Evolutionary conservation across 768 basidiomycete species (phyloP).

Genomic region (Leccinellum luteum): DNA sequence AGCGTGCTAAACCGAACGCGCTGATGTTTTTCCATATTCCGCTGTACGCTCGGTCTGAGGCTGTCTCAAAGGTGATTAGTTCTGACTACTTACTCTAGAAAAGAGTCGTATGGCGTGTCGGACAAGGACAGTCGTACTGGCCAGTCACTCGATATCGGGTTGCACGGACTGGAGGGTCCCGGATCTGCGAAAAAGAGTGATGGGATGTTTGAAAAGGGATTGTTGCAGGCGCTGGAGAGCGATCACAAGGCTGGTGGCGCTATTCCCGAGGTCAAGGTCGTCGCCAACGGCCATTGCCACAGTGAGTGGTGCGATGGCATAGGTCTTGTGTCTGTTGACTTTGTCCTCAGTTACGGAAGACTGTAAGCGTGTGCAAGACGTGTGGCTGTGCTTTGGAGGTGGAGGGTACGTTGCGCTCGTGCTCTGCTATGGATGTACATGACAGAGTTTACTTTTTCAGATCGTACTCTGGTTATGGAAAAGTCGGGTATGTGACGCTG

Average conservation of each 20-base stretch:
- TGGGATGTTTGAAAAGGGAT: slow-evolving; percentile 81
- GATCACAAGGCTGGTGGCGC: slow-evolving; percentile 50
- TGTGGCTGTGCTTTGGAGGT: slow-evolving; percentile 92
- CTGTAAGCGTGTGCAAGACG: slow-evolving; percentile 77
- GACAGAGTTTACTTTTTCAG: slow-evolving; percentile 31
- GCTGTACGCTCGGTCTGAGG: slow-evolving; percentile 52
- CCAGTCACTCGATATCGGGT: slow-evolving; percentile 66
- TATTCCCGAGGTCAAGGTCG: slow-evolving; percentile 76
- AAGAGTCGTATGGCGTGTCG: slow-evolving; percentile 69
- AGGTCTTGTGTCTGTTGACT: slow-evolving; percentile 10
- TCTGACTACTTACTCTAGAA: slow-evolving; percentile 38
- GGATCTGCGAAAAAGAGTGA: slow-evolving; percentile 70
- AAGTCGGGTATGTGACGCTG: slow-evolving; percentile 52
- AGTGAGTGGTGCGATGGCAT: slow-evolving; percentile 39
- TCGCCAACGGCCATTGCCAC: slow-evolving; percentile 91
- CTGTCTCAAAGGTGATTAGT: neutral
- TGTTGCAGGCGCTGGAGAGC: slow-evolving; percentile 71
- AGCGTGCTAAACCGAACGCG: slow-evolving; percentile 90
- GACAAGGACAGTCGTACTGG: slow-evolving; percentile 64
- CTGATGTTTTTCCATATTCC: slow-evolving; percentile 99
- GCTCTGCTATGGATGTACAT: neutral
- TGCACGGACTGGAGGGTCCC: slow-evolving; percentile 51
- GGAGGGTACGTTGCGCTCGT: slow-evolving; percentile 56
- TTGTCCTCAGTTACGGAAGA: slow-evolving; percentile 71
- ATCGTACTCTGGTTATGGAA: slow-evolving; percentile 82